These are phyloP conservation scores for Huntiella bhutanensis DNA, from an alignment of 2,329 filamentous ascomycete species.

Conservation along the genomic window DNA sequence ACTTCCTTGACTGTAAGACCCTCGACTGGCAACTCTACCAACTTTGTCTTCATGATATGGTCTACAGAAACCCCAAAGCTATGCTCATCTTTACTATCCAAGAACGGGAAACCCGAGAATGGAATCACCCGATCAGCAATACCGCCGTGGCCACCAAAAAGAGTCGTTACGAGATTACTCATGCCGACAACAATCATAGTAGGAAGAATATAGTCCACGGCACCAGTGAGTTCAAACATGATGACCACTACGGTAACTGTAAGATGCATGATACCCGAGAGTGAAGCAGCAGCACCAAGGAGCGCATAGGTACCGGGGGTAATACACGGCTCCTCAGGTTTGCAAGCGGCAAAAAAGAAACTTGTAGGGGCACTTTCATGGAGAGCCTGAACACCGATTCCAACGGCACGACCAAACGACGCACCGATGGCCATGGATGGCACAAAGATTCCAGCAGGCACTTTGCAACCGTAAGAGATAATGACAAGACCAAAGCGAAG, in stretches of 20 bases:
- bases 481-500: slow-evolving; percentile 74
- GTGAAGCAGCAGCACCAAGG: slow-evolving; percentile 71
- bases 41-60: slow-evolving; percentile 64
- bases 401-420: slow-evolving; percentile 82
- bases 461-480: slow-evolving; percentile 93
- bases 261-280: slow-evolving; percentile 96
- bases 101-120: slow-evolving; percentile 92
- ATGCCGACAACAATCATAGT: slow-evolving; percentile 98
- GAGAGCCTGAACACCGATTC: slow-evolving; percentile 78
- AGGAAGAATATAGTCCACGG: slow-evolving; percentile 85
- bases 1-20: slow-evolving; percentile 61
- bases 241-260: slow-evolving; percentile 95
- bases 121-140: slow-evolving; percentile 98
- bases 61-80: slow-evolving; percentile 90
- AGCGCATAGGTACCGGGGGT: slow-evolving; percentile 96
- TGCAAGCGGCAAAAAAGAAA: slow-evolving; percentile 71
- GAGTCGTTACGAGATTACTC: slow-evolving; percentile 79
- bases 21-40: slow-evolving; percentile 53
- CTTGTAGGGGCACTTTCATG: slow-evolving; percentile 70
- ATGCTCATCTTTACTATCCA: slow-evolving; percentile 95
- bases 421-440: slow-evolving; percentile 96
- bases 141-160: slow-evolving; percentile 73
- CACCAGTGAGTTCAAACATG: slow-evolving; percentile 98
- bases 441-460: slow-evolving; percentile 93
- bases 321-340: slow-evolving; percentile 84